Conservation (phyloP, 2,329 filamentous ascomycete genomes). For the Ophiostoma quercus region DNA sequence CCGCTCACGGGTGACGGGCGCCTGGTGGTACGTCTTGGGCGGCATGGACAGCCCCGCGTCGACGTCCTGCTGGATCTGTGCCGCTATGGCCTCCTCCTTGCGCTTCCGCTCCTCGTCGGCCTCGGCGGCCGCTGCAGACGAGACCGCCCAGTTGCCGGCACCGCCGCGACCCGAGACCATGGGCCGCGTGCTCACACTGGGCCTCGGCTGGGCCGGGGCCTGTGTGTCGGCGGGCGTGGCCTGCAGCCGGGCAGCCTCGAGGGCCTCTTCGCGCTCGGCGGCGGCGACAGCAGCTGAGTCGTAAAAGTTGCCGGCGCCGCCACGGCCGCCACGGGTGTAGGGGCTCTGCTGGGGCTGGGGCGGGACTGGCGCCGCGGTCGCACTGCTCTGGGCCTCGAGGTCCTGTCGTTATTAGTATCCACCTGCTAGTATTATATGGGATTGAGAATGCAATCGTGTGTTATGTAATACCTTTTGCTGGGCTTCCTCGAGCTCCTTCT, state of each 20-base stretch:
- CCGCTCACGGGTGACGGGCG: conserved; percentile 19
- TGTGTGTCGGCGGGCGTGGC: conserved; percentile 25
- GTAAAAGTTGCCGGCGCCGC: conserved; percentile 58
- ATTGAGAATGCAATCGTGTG: not conserved
- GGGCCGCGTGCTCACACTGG: conserved; percentile 21
- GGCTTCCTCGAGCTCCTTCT: conserved; percentile 47
- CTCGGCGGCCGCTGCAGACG: conserved; percentile 29
- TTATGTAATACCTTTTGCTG: conserved; percentile 21
- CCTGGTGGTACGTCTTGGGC: conserved; percentile 39
- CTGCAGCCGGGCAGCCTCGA: conserved; percentile 33
- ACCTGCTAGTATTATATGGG: not conserved
- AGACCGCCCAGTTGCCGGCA: conserved; percentile 49
- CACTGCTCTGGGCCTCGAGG: conserved; percentile 36
- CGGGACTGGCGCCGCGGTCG: conserved; percentile 19
- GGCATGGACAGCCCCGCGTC: conserved; percentile 46
- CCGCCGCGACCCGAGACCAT: conserved; percentile 48
- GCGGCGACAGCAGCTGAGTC: conserved; percentile 36
- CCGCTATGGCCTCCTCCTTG: conserved; percentile 40
- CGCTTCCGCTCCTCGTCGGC: conserved; percentile 33
- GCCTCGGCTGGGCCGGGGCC: conserved; percentile 27
- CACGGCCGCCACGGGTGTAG: conserved; percentile 48
- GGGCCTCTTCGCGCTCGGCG: conserved; percentile 35
- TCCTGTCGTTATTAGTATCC: conserved; percentile 31
- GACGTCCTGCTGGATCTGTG: conserved; percentile 42
- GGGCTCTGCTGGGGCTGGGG: conserved; percentile 28